phyloP scores from a whole-genome alignment of 2,329 filamentous ascomycete genomes.

The Pseudocercospora crystallina region DNA sequence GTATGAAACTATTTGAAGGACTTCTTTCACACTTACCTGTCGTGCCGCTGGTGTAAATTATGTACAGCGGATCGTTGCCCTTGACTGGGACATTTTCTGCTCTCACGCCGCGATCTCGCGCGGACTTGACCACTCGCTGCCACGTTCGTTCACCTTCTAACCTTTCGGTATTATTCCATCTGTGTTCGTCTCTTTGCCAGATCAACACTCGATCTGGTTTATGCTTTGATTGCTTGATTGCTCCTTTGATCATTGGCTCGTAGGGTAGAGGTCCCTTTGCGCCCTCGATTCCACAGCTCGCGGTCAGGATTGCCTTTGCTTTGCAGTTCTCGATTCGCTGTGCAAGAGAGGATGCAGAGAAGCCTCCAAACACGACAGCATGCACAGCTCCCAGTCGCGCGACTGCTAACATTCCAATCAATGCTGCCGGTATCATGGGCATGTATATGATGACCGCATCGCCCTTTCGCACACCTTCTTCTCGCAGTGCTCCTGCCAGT shows the following conservation, averaged over 20 bases:
- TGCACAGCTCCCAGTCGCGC: slow-evolving; percentile 83
- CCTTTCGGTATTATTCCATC: slow-evolving; percentile 70
- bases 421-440: slow-evolving; percentile 90
- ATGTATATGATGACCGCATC: slow-evolving; percentile 93
- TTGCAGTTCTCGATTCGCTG: slow-evolving; percentile 83
- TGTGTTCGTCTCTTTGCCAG: slow-evolving; percentile 77
- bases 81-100: slow-evolving; percentile 75
- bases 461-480: slow-evolving; percentile 78
- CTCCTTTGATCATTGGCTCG: slow-evolving; percentile 71
- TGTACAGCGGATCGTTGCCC: slow-evolving; percentile 78
- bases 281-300: slow-evolving; percentile 89
- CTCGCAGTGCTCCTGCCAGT: slow-evolving; percentile 76
- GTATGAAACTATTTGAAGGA: neutral
- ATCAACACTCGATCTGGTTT: slow-evolving; percentile 74
- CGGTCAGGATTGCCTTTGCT: slow-evolving; percentile 76
- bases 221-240: slow-evolving; percentile 64
- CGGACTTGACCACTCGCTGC: slow-evolving; percentile 73
- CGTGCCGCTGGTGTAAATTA: slow-evolving; percentile 77
- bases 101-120: slow-evolving; percentile 63
- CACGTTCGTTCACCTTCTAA: slow-evolving; percentile 72
- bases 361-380: slow-evolving; percentile 90
- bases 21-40: slow-evolving; percentile 4
- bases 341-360: slow-evolving; percentile 75
- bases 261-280: slow-evolving; percentile 78
- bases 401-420: slow-evolving; percentile 83